Evolutionary conservation across 2,329 filamentous ascomycete species (phyloP), one percentile per base, ranked within the genome.

Genomic region (Gyromitra esculenta): DNA sequence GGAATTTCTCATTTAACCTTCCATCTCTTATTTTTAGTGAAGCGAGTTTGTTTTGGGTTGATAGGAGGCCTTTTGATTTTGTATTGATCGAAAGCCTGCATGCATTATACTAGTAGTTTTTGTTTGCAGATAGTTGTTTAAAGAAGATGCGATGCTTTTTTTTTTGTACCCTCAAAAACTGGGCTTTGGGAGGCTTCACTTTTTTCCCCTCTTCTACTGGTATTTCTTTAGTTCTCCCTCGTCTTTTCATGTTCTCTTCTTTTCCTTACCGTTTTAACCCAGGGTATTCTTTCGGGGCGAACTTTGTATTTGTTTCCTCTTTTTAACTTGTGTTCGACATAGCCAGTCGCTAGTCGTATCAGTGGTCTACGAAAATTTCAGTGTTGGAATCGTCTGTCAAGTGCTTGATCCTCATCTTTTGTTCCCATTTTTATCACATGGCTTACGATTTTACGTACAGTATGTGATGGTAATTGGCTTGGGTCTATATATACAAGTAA

Each of bases 261-360:
- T 56, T 57, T 37, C 13, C 37, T 57, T 57, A 15, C n/a, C 31
- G 11, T 67, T 66, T 71, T 71, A 63, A 73, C 70, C 59, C 64
- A 70, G 69, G 69, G 59, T 76, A 77, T 78, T 72, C 63, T 70
- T 73, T 75, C 62, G 63, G 63, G 69, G 72, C 73, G 72, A 72
- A 71, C 65, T 76, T 57, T 73, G 69, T 74, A 71, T 73, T 74
- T 71, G 70, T 74, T 68, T 72, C 25, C n/a, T 7, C 41, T 31
- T 21, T 56, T 57, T 60, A 64, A 31, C 41, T 69, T 43, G 43
- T 71, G 72, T 70, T 48, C 48, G 67, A 71, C 72, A 69, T 63
- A 75, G 57, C 59, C 39, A 71, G 57, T 71, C 59, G 48, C 57
- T 56, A 43, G 65, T 68, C 68, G 65, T 54, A 54, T 71, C 70